A percentile compares a stretch with the other conserved stretches of the same genome.
phyloP scores from a whole-genome alignment of 2,329 filamentous ascomycete species.

The Epicoccum nigrum region DNA sequence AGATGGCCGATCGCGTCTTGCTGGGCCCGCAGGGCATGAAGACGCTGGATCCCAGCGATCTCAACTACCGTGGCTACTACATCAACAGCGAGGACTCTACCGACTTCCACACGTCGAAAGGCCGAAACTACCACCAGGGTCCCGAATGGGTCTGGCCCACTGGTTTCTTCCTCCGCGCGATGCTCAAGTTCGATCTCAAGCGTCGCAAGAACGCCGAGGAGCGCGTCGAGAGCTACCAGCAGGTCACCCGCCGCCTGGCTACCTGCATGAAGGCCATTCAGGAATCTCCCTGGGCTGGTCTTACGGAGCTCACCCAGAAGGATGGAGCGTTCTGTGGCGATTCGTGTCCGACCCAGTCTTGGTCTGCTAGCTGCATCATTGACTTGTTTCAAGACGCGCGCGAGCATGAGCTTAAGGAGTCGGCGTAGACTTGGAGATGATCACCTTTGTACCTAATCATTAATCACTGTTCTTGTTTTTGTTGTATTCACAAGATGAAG shows the following conservation, averaged over 20 bases:
- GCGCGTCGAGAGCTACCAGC: constrained; percentile 88
- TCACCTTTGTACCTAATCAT: constrained; percentile 2
- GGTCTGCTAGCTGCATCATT: constrained; percentile 93
- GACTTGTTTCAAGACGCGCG: constrained; percentile 92
- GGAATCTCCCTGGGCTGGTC: constrained; percentile 82
- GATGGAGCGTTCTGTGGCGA: constrained; percentile 82
- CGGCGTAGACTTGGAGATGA: background rate
- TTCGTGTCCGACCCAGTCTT: constrained; percentile 95
- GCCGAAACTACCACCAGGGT: constrained; percentile 96
- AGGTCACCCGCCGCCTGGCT: constrained; percentile 80
- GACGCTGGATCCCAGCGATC: constrained; percentile 87
- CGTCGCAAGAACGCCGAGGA: constrained; percentile 70
- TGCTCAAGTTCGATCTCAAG: constrained; percentile 87
- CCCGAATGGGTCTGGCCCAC: constrained; percentile 99
- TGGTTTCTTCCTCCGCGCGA: constrained; percentile 89
- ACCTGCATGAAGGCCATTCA: constrained; percentile 86
- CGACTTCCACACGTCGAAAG: constrained; percentile 91
- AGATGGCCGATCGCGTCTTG: constrained; percentile 77
- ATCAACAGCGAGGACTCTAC: constrained; percentile 91
- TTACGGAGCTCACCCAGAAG: constrained; percentile 93
- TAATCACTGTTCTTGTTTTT: background rate
- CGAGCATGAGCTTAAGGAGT: constrained; percentile 39
- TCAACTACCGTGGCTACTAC: constrained; percentile 95
- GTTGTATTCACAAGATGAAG: no score
- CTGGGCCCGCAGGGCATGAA: constrained; percentile 93